Evolutionary conservation across 2,329 filamentous ascomycete genomes (phyloP).

Genomic region (Aspergillus melleus): DNA sequence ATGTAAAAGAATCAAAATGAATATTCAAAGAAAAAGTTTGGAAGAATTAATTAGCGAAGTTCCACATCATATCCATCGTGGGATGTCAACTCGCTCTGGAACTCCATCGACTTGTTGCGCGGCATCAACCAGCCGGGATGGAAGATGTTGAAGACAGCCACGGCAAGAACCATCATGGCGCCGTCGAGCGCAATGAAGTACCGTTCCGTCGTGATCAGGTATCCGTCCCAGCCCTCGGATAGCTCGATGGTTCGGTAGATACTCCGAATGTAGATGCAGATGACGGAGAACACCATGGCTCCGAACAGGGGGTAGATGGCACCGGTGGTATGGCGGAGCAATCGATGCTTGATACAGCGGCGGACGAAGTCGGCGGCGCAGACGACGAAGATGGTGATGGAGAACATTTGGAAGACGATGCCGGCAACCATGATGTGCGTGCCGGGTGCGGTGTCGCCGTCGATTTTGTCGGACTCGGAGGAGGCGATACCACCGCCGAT

Average conservation of each 20-base stretch:
- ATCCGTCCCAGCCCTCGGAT: conserved; percentile 51
- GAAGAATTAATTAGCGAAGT: neutral
- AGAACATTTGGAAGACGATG: conserved; percentile 59
- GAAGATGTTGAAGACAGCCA: conserved; percentile 46
- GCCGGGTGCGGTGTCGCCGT: conserved; percentile 49
- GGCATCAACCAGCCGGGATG: conserved; percentile 47
- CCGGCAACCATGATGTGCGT: conserved; percentile 55
- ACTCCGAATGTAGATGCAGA: conserved; percentile 49
- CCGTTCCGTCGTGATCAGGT: conserved; percentile 51
- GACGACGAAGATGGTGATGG: conserved; percentile 54
- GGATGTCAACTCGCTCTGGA: conserved; percentile 9
- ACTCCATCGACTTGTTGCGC: conserved; percentile 10
- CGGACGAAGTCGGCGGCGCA: conserved; percentile 51
- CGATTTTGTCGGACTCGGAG: conserved; percentile 42
- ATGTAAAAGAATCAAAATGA: neutral
- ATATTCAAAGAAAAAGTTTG: neutral
- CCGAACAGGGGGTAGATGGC: conserved; percentile 33
- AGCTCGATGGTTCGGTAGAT: conserved; percentile 55
- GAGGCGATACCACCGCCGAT: conserved; percentile 56
- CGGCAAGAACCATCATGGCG: conserved; percentile 49
- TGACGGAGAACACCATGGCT: conserved; percentile 44
- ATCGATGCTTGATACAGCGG: conserved; percentile 29
- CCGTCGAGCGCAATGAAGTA: conserved; percentile 55
- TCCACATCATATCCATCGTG: conserved; percentile 9
- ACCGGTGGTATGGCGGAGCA: conserved; percentile 27